These are phyloP conservation scores for Phylloporus gajari DNA, from an alignment of 1,284 basidiomycete species.

Conservation along the genomic window DNA sequence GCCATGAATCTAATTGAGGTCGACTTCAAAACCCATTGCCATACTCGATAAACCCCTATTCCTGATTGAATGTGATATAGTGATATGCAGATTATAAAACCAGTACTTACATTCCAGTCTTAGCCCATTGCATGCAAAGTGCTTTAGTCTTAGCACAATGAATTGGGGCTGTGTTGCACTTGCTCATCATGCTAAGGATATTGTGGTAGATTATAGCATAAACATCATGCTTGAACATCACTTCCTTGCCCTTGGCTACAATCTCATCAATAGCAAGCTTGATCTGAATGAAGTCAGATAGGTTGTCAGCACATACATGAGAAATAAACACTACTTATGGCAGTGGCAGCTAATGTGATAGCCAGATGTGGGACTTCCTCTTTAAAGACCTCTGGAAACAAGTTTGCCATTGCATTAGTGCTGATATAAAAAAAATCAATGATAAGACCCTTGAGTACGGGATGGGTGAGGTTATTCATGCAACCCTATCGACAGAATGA, in stretches of 20 bases:
- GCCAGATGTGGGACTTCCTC: neutral
- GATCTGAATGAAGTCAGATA: neutral
- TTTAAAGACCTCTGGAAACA: neutral
- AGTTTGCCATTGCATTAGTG: neutral
- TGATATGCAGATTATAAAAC: neutral
- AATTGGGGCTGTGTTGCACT: neutral
- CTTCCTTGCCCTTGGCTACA: neutral
- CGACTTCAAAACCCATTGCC: slow-evolving; percentile 4
- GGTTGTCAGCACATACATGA: neutral
- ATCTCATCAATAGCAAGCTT: neutral
- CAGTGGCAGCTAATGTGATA: neutral
- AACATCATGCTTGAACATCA: neutral
- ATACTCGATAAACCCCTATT: neutral
- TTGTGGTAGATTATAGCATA: neutral
- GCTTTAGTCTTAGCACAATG: neutral
- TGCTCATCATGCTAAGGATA: neutral
- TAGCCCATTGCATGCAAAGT: neutral
- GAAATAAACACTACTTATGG: neutral
- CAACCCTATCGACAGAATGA: neutral
- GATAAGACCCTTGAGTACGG: neutral
- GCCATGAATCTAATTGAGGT: slow-evolving; percentile 7
- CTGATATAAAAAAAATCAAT: neutral
- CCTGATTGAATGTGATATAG: neutral
- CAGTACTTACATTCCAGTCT: neutral
- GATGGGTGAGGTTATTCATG: neutral